phyloP scores from a whole-genome alignment of 2,329 filamentous ascomycete species.

The Botrytis squamosa region DNA sequence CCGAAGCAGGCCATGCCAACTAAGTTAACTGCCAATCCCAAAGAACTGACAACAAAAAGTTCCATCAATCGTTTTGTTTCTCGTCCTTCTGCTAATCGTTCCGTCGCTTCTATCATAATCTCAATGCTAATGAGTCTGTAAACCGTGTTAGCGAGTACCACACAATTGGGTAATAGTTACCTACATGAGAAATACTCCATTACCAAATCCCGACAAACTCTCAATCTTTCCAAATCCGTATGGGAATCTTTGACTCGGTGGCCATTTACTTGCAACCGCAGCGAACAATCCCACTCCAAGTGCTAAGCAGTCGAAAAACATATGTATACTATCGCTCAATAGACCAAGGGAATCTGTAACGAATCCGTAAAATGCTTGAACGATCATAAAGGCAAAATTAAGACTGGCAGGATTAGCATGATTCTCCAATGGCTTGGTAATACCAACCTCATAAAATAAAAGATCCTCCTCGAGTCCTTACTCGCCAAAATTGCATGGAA shows the following conservation, averaged over 20 bases:
- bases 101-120: constrained; percentile 91
- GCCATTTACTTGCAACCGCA: constrained; percentile 95
- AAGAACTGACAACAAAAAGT: constrained; percentile 80
- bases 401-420: constrained; percentile 54
- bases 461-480: constrained; percentile 90
- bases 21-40: constrained; percentile 86
- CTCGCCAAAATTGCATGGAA: constrained; percentile 84
- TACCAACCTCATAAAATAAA: constrained; percentile 89
- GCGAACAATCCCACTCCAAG: constrained; percentile 87
- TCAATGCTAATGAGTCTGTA: constrained; percentile 87
- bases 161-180: constrained; percentile 34
- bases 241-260: constrained; percentile 81
- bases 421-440: neutral
- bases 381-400: constrained; percentile 91
- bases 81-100: constrained; percentile 78
- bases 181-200: constrained; percentile 89
- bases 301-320: constrained; percentile 98
- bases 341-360: constrained; percentile 89
- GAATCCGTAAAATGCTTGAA: constrained; percentile 93
- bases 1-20: constrained; percentile 65
- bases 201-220: constrained; percentile 92
- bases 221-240: constrained; percentile 98
- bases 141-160: constrained; percentile 26
- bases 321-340: constrained; percentile 97
- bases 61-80: constrained; percentile 83